phyloP scores from a whole-genome alignment of 306 rosid species.

The Abrus precatorius region DNA sequence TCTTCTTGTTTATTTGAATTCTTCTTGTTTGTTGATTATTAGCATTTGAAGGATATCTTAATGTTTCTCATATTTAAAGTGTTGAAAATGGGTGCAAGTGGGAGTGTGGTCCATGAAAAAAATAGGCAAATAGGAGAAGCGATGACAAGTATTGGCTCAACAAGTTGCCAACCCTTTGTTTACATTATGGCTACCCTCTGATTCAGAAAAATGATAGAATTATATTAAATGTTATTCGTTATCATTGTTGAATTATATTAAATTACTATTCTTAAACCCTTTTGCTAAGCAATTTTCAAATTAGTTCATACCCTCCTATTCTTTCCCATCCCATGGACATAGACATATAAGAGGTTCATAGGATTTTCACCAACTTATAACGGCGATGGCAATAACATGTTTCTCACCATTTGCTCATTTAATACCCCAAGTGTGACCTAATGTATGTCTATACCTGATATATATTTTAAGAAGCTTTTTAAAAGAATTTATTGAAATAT shows the following conservation, averaged over 20 bases:
- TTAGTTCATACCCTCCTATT: too few species aligned
- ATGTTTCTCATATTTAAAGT: conserved; percentile 32
- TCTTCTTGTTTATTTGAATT: conserved; percentile 50
- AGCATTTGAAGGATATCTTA: conserved; percentile 40
- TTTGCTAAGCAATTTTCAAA: too few species aligned
- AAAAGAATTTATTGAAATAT: too few species aligned
- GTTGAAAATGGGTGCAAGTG: conserved; percentile 54
- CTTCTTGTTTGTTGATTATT: conserved; percentile 43
- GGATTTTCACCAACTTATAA: too few species aligned
- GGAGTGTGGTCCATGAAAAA: conserved; percentile 56
- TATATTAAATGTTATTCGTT: too few species aligned
- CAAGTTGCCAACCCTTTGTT: conserved; percentile 26
- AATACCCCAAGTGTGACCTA: too few species aligned
- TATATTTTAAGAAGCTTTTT: too few species aligned
- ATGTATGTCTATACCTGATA: too few species aligned
- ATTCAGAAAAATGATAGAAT: not conserved
- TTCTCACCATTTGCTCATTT: too few species aligned
- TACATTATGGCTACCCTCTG: not conserved
- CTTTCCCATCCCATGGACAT: too few species aligned
- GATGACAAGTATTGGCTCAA: conserved; percentile 24
- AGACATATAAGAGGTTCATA: too few species aligned
- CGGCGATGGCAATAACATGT: too few species aligned
- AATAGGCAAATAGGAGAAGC: conserved; percentile 34
- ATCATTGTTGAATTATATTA: not conserved
- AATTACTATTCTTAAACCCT: not conserved